Evolutionary conservation across 768 basidiomycete genomes (phyloP), one percentile per base, ranked within the genome.

Genomic region (Mycena maculata): DNA sequence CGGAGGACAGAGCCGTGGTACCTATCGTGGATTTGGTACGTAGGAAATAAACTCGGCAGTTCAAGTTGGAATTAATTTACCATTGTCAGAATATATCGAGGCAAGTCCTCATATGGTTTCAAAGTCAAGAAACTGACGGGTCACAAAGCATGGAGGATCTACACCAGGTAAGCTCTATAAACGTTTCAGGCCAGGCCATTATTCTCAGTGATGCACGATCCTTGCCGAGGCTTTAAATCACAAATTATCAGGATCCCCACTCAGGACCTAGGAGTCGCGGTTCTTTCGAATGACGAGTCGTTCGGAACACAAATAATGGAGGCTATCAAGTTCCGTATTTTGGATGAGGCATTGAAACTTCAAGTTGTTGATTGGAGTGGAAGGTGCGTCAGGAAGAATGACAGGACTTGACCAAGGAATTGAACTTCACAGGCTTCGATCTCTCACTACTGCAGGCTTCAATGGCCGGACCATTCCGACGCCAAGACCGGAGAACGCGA

Each of bases 221-320:
- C 6, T 47, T 12, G 22, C 27, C 33, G 31, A 72, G 76, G 76
- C 2, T 76, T 76, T 61, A 60, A 50, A 18, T 56, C 73, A 0
- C 33, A 60, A 33, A 63, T 78, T 11, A 73, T 67, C 12, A 72
- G 77, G 13, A 54, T 77, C 6, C 77, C 77, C 6, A 49, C 44
- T 25, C 68, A 71, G n/a, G 71, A 71, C 39, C 39, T 79, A 13
- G 78, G 78, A 1, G 70, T 79, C 30, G 68, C 77, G 16, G 74
- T 79, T 30, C 70, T 77, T 23, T 71, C 69, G 30, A 79, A 77
- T 38, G 78, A 77, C 38, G 59, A 70, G 20, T 41, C 61, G 11
- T 71, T 72, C n/a, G 78, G 76, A 15, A 36, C 13, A n/a, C 13
- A 52, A 13, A 69, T 76, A 31, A 39, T 45, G 1, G 62, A 69